Evolutionary conservation across 1,284 basidiomycete genomes (phyloP).

Genomic region (Ustilago trichophora): DNA sequence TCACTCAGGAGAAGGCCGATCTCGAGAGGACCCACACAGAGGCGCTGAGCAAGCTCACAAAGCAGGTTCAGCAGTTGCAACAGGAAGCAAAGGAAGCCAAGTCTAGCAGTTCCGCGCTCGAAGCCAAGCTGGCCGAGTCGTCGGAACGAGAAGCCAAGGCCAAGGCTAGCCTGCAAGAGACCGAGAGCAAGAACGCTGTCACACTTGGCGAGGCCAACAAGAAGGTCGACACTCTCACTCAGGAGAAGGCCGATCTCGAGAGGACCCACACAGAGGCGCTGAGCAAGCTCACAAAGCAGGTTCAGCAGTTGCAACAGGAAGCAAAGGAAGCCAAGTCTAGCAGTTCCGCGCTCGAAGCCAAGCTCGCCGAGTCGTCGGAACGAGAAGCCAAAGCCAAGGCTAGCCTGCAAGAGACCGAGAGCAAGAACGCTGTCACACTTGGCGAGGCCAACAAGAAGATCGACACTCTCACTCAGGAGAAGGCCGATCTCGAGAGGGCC

Average conservation of each 20-base stretch:
- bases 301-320: conserved; percentile 20
- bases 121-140: conserved; percentile 17
- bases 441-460: conserved; percentile 22
- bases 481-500: conserved; percentile 18
- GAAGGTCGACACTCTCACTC: conserved; percentile 21
- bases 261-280: conserved; percentile 18
- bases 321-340: background rate
- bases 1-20: conserved; percentile 21
- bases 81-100: conserved; percentile 7
- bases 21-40: conserved; percentile 22
- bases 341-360: conserved; percentile 8
- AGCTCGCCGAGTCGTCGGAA: conserved; percentile 17
- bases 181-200: conserved; percentile 3
- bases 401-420: conserved; percentile 8
- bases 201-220: conserved; percentile 22
- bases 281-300: conserved; percentile 13
- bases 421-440: conserved; percentile 13
- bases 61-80: conserved; percentile 16
- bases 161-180: conserved; percentile 14
- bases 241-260: conserved; percentile 24
- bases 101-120: conserved; percentile 3
- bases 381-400: conserved; percentile 19
- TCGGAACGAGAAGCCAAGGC: conserved; percentile 18
- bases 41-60: conserved; percentile 12
- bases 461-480: conserved; percentile 24